Conservation (phyloP, 1,284 basidiomycete species). For the Cystobasidium pallidum region DNA sequence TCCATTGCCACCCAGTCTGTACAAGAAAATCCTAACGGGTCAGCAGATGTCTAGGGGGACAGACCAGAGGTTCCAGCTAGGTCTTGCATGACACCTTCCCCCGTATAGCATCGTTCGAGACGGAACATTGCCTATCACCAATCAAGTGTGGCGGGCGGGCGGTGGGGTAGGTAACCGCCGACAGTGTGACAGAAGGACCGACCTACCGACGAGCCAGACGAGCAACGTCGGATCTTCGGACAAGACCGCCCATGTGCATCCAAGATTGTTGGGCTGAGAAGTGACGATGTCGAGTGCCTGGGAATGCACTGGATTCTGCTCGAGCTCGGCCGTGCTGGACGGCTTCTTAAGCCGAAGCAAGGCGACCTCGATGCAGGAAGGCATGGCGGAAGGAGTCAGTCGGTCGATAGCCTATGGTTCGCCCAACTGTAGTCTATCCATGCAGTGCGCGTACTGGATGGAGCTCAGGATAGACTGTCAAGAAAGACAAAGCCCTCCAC, state of each 20-base stretch:
- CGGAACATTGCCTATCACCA: slow-evolving; percentile 5
- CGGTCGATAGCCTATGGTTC: too few species aligned
- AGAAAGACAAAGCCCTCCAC: neutral
- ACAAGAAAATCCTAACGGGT: too few species aligned
- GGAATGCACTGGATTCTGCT: slow-evolving; percentile 6
- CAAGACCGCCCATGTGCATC: slow-evolving; percentile 40
- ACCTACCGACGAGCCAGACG: slow-evolving; percentile 40
- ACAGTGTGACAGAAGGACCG: too few species aligned
- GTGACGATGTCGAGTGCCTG: slow-evolving; percentile 17
- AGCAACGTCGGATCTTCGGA: slow-evolving; percentile 38
- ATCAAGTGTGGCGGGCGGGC: too few species aligned
- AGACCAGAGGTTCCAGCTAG: too few species aligned
- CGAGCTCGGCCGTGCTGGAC: slow-evolving; percentile 8
- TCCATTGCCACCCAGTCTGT: slow-evolving; percentile 28
- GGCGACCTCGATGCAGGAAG: slow-evolving; percentile 39
- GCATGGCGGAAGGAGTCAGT: slow-evolving; percentile 15
- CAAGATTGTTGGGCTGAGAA: slow-evolving; percentile 23
- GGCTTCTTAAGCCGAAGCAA: slow-evolving; percentile 29
- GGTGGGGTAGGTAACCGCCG: too few species aligned
- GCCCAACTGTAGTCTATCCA: too few species aligned
- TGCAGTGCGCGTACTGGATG: too few species aligned
- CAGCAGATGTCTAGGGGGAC: too few species aligned
- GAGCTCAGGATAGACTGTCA: too few species aligned
- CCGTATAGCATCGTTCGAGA: too few species aligned
- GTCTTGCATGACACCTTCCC: too few species aligned